phyloP scores from a whole-genome alignment of 2,329 filamentous ascomycete species.

The Volutella citrinella region DNA sequence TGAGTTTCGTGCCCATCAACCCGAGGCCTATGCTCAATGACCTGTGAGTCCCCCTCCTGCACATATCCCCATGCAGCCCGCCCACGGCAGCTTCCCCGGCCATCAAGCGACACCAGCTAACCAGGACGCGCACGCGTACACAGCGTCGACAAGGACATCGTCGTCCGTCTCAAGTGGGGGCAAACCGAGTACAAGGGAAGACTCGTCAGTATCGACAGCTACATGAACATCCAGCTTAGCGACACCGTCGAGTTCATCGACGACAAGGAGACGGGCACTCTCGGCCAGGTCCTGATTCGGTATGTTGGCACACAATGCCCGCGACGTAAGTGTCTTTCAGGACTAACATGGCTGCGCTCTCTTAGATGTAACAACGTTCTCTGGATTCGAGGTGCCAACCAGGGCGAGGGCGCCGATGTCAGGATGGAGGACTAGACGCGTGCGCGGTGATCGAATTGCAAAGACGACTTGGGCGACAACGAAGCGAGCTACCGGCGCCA shows the following conservation, averaged over 20 bases:
- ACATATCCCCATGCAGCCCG: not conserved
- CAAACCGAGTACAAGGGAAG: conserved; percentile 95
- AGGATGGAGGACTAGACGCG: conserved; percentile 52
- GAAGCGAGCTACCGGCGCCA: too few relatives aligned
- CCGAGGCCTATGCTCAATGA: conserved; percentile 94
- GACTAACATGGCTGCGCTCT: not conserved
- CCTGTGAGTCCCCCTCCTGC: conserved; percentile 43
- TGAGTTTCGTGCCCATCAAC: conserved; percentile 84
- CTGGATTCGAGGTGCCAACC: conserved; percentile 69
- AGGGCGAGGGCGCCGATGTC: conserved; percentile 50
- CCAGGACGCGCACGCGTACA: too few relatives aligned
- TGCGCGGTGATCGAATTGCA: too few relatives aligned
- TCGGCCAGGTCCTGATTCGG: conserved; percentile 93
- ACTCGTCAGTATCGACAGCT: conserved; percentile 90
- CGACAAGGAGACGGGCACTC: conserved; percentile 75
- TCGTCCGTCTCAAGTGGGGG: conserved; percentile 95
- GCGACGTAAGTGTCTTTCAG: too few relatives aligned
- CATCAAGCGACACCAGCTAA: too few relatives aligned
- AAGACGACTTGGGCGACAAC: too few relatives aligned
- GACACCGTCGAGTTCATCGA: conserved; percentile 91
- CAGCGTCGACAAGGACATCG: conserved; percentile 78
- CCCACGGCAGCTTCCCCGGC: too few relatives aligned
- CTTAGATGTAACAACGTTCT: conserved; percentile 92
- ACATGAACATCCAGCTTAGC: conserved; percentile 97
- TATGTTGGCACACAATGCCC: conserved; percentile 35